A percentile compares a stretch with the other conserved stretches of the same genome.
Conservation (phyloP, 805 yeast species). For the Saccharomycopsis sp. region DNA sequence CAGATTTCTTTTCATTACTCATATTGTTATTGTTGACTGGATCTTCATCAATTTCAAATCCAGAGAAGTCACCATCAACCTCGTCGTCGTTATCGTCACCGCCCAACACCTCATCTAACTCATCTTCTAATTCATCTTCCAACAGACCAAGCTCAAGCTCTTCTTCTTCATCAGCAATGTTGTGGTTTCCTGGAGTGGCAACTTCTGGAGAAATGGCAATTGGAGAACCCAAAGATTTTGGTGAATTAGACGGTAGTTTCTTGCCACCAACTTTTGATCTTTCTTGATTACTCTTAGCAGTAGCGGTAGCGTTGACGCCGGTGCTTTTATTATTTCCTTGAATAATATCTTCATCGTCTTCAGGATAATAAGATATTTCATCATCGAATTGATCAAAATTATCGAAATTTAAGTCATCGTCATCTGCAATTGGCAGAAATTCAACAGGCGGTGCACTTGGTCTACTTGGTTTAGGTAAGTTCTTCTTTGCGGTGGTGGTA, state of each 20-base stretch:
- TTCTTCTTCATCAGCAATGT: slow-evolving; percentile 1
- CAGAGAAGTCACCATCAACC: slow-evolving; percentile 6
- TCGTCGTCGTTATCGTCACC: slow-evolving; percentile 10
- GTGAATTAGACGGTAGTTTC: background rate
- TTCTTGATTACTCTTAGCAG: background rate
- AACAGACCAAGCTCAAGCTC: slow-evolving; percentile 3
- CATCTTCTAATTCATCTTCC: slow-evolving; percentile 16
- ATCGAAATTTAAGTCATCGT: slow-evolving; percentile 20
- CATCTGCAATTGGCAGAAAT: background rate
- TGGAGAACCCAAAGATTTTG: background rate
- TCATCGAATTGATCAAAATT: slow-evolving; percentile 21
- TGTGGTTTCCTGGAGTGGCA: background rate
- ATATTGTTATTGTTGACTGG: slow-evolving; percentile 1
- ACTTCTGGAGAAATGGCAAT: background rate
- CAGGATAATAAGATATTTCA: slow-evolving; percentile 5
- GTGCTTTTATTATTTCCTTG: background rate
- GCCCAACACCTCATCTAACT: slow-evolving; percentile 8
- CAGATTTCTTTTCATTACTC: background rate
- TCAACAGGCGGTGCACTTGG: background rate
- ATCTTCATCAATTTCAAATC: slow-evolving; percentile 14
- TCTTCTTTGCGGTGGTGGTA: background rate
- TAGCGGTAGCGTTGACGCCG: background rate
- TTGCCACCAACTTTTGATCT: background rate
- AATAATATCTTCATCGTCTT: background rate
- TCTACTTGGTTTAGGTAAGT: background rate